Percentiles rank a stretch among this genome's conserved stretches.
phyloP scores from a whole-genome alignment of 306 rosid genomes.

The Abrus precatorius region DNA sequence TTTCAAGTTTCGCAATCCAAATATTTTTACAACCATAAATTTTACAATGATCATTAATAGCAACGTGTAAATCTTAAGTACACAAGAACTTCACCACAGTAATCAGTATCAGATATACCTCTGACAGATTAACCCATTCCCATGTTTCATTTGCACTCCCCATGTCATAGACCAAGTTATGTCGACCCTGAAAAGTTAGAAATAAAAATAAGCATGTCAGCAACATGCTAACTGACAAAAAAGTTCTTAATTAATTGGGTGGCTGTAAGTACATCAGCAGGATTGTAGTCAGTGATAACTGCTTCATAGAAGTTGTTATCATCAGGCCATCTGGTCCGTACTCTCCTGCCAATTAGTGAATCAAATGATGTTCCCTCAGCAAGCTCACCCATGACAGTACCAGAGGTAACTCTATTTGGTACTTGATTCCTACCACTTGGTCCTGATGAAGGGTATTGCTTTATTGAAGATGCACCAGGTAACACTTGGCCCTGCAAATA shows the following conservation, averaged over 20 bases:
- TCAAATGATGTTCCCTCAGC: constrained; percentile 67
- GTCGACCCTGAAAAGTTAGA: constrained; percentile 75
- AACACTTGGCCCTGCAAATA: constrained; percentile 61
- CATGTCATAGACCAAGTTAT: constrained; percentile 83
- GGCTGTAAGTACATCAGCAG: constrained; percentile 64
- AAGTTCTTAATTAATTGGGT: constrained; percentile 30
- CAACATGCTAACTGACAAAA: constrained; percentile 39
- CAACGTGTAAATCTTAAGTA: neutral
- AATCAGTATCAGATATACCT: constrained; percentile 64
- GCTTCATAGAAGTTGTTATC: constrained; percentile 97
- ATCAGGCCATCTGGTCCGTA: constrained; percentile 95
- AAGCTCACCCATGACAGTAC: constrained; percentile 63
- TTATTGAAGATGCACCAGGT: constrained; percentile 73
- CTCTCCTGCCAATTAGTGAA: constrained; percentile 82
- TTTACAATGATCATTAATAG: neutral
- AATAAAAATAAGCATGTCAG: constrained; percentile 29
- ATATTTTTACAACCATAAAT: neutral
- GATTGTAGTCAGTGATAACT: constrained; percentile 74
- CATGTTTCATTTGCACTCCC: constrained; percentile 76
- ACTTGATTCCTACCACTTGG: constrained; percentile 81
- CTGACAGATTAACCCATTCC: constrained; percentile 95
- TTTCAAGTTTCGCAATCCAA: neutral
- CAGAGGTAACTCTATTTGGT: constrained; percentile 70
- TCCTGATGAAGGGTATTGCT: constrained; percentile 76
- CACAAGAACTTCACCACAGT: constrained; percentile 13